Percentiles rank a stretch among this genome's conserved stretches.
phyloP scores from a whole-genome alignment of 225 moss, liverwort and hornwort genomes.

The Asterella californica region DNA sequence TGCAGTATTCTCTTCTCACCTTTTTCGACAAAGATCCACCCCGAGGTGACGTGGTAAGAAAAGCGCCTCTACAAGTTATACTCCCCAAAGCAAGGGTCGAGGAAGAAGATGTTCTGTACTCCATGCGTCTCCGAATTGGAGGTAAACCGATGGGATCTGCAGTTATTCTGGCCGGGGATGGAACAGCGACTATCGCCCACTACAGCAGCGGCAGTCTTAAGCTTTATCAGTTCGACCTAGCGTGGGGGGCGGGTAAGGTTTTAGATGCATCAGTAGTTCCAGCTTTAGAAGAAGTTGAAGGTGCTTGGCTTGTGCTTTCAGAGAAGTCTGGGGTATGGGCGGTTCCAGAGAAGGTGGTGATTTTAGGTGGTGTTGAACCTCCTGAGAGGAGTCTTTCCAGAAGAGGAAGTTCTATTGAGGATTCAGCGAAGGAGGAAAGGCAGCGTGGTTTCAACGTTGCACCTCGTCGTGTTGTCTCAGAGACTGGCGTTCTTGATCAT shows the following conservation, averaged over 20 bases:
- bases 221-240: slow-evolving; percentile 79
- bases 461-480: slow-evolving; percentile 45
- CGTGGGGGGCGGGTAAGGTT: slow-evolving; percentile 84
- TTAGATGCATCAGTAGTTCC: slow-evolving; percentile 80
- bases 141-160: slow-evolving; percentile 83
- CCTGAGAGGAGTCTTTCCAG: slow-evolving; percentile 56
- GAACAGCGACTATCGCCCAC: slow-evolving; percentile 81
- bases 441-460: slow-evolving; percentile 35
- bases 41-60: slow-evolving; percentile 52
- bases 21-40: slow-evolving; percentile 46
- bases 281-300: slow-evolving; percentile 59
- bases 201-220: slow-evolving; percentile 55
- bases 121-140: slow-evolving; percentile 80
- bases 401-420: slow-evolving; percentile 43
- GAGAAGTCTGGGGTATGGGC: slow-evolving; percentile 98
- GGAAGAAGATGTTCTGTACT: slow-evolving; percentile 71
- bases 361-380: slow-evolving; percentile 55
- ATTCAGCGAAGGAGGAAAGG: slow-evolving; percentile 51
- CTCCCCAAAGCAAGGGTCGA: slow-evolving; percentile 85
- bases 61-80: slow-evolving; percentile 64
- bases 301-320: slow-evolving; percentile 86
- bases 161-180: slow-evolving; percentile 73
- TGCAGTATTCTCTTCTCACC: slow-evolving; percentile 80
- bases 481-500: slow-evolving; percentile 51
- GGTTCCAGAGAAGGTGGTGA: slow-evolving; percentile 66